phyloP scores from a whole-genome alignment of 2,329 filamentous ascomycete genomes.

The Paradendryphiella salina region DNA sequence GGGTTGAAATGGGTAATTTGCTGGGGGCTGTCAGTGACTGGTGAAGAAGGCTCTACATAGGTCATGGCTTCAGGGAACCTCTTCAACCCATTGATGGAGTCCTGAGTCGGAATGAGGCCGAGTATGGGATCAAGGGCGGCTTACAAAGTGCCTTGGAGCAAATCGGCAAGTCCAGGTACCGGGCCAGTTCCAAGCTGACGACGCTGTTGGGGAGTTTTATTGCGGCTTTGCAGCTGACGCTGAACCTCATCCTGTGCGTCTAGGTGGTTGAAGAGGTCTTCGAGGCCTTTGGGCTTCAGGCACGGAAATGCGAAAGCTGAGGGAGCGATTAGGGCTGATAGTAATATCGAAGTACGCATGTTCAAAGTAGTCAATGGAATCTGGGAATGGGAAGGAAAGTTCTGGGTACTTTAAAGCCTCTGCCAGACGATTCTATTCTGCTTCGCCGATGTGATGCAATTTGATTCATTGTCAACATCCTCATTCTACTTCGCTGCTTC shows the following conservation, averaged over 20 bases:
- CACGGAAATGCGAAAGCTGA: constrained; percentile 21
- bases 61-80: constrained; percentile 23
- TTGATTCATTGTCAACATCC: too few relatives aligned
- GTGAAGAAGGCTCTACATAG: too few relatives aligned
- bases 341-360: constrained; percentile 13
- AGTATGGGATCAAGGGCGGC: constrained; percentile 17
- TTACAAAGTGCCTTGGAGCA: constrained; percentile 14
- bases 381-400: too few relatives aligned
- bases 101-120: constrained; percentile 20
- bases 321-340: constrained; percentile 10
- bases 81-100: constrained; percentile 20
- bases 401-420: background rate
- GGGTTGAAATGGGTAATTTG: constrained; percentile 40
- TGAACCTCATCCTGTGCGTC: constrained; percentile 18
- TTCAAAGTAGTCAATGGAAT: background rate
- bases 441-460: background rate
- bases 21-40: constrained; percentile 7
- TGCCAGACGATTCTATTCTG: too few relatives aligned
- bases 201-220: background rate
- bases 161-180: constrained; percentile 10
- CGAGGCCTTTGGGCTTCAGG: constrained; percentile 20
- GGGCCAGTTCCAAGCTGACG: constrained; percentile 14
- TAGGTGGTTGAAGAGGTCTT: constrained; percentile 21
- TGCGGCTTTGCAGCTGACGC: constrained; percentile 10
- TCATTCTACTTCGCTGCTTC: too few relatives aligned